Evolutionary conservation across 306 rosid genomes (phyloP).

Genomic region (Calophaca sinica): DNA sequence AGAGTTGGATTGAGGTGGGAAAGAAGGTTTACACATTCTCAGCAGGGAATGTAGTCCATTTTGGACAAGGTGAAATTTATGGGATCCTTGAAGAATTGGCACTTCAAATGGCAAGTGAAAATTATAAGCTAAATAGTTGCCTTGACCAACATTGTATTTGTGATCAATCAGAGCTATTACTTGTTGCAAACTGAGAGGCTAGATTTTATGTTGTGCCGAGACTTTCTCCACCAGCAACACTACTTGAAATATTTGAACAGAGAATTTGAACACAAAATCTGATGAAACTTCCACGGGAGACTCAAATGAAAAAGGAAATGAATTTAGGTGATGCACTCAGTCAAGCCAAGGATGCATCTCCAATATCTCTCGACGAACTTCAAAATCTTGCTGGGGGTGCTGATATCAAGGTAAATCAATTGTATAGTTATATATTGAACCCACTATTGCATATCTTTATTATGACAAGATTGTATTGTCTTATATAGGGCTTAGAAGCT

Average conservation of each 20-base stretch:
- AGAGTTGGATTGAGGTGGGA: slow-evolving; percentile 86
- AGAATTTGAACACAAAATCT: slow-evolving; percentile 56
- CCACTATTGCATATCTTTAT: slow-evolving; percentile 15
- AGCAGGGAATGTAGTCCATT: slow-evolving; percentile 63
- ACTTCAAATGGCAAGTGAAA: slow-evolving; percentile 67
- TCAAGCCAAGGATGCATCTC: slow-evolving; percentile 76
- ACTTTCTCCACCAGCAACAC: neutral
- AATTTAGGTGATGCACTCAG: slow-evolving; percentile 87
- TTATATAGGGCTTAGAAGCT: slow-evolving; percentile 92
- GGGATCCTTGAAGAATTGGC: slow-evolving; percentile 63
- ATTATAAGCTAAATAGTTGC: slow-evolving; percentile 23
- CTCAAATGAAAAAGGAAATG: slow-evolving; percentile 75
- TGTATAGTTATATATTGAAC: slow-evolving; percentile 29
- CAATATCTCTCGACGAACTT: slow-evolving; percentile 92
- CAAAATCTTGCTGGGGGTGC: slow-evolving; percentile 97
- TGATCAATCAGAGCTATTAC: slow-evolving; percentile 34
- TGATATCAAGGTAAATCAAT: slow-evolving; percentile 87
- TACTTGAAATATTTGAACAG: slow-evolving; percentile 42
- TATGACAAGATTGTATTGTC: slow-evolving; percentile 43
- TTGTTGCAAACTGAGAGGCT: slow-evolving; percentile 47
- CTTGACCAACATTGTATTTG: slow-evolving; percentile 43
- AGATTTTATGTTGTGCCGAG: slow-evolving; percentile 11
- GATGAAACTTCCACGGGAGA: slow-evolving; percentile 65
- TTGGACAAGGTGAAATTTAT: slow-evolving; percentile 54
- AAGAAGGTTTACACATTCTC: slow-evolving; percentile 67